Evolutionary conservation across 2,329 filamentous ascomycete species (phyloP).

Genomic region (Celoporthe dispersa): DNA sequence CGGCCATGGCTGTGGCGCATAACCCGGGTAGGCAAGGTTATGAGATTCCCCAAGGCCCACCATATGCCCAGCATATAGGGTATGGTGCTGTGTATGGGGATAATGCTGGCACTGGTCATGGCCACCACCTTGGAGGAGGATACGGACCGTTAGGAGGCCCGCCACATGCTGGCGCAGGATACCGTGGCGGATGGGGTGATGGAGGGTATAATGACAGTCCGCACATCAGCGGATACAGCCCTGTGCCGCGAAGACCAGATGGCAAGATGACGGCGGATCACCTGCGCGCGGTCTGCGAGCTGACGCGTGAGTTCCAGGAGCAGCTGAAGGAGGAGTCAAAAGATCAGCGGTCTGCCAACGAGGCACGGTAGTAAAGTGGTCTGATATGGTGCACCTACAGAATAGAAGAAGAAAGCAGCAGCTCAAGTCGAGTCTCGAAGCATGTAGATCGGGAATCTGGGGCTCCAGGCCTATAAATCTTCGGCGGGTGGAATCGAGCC

Average conservation of each 20-base stretch:
- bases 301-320: slow-evolving; percentile 24
- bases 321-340: slow-evolving; percentile 24
- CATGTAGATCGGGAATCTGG: not conserved
- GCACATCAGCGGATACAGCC: slow-evolving; percentile 4
- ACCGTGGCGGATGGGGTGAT: not conserved
- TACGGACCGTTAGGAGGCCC: not conserved
- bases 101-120: not conserved
- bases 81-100: not conserved
- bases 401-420: not conserved
- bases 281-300: slow-evolving; percentile 16
- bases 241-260: slow-evolving; percentile 9
- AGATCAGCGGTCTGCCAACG: slow-evolving; percentile 16
- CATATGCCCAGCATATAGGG: not conserved
- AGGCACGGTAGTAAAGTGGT: not conserved
- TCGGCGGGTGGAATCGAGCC: not conserved
- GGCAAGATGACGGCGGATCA: slow-evolving; percentile 19
- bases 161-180: not conserved
- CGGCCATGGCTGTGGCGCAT: not conserved
- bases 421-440: not conserved
- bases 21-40: not conserved
- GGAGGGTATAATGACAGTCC: not conserved
- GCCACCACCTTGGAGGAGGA: not conserved
- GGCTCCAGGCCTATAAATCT: not conserved
- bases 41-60: not conserved
- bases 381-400: not conserved